Evolutionary conservation across 805 yeast genomes (phyloP).

Genomic region (Ogataea nonfermentans): DNA sequence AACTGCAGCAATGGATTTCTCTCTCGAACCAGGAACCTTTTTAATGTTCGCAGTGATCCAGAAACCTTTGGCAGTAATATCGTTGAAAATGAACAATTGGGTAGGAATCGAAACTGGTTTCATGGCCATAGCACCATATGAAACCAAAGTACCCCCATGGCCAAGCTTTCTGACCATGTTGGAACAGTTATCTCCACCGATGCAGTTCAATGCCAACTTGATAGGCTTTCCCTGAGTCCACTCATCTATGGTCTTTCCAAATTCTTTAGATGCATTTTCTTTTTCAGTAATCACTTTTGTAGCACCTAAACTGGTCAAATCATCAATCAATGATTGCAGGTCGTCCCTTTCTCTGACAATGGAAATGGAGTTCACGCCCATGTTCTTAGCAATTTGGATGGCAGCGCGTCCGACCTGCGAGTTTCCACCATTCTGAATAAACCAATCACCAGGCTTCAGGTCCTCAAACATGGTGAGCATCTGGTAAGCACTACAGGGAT

Average conservation of each 20-base stretch:
- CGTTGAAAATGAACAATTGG: constrained; percentile 84
- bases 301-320: constrained; percentile 71
- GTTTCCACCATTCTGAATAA: constrained; percentile 94
- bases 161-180: constrained; percentile 81
- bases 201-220: constrained; percentile 83
- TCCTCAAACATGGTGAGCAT: constrained; percentile 71
- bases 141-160: constrained; percentile 70
- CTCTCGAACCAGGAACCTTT: constrained; percentile 58
- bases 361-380: constrained; percentile 80
- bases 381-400: constrained; percentile 74
- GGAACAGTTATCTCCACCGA: constrained; percentile 86
- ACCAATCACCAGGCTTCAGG: constrained; percentile 76
- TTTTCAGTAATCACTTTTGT: constrained; percentile 88
- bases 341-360: constrained; percentile 86
- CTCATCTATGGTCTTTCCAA: constrained; percentile 55
- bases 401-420: constrained; percentile 94
- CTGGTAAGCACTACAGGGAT: constrained; percentile 90
- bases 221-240: constrained; percentile 54
- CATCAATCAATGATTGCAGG: constrained; percentile 54
- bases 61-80: constrained; percentile 81
- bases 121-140: constrained; percentile 97
- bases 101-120: constrained; percentile 94
- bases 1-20: constrained; percentile 51
- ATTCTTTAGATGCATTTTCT: constrained; percentile 67
- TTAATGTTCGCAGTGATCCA: constrained; percentile 81